Evolutionary conservation across 768 basidiomycete species (phyloP).

Genomic region (Tricholoma flavovirens): DNA sequence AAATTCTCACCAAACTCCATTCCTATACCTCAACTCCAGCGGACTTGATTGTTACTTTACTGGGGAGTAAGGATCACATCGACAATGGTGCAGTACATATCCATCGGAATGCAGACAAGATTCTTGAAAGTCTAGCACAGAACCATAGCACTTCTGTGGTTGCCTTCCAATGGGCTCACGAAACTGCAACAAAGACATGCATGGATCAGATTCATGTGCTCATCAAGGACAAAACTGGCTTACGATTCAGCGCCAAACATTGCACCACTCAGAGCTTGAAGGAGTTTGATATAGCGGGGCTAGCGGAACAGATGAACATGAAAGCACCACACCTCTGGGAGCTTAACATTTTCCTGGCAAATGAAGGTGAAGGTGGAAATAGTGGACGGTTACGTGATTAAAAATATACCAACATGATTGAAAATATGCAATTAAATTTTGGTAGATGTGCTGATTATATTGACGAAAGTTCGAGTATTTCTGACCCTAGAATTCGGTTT

Average conservation of each 20-base stretch:
- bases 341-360: not conserved
- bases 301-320: not conserved
- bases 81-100: not conserved
- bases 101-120: not conserved
- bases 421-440: too few species aligned
- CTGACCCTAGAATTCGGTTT: too few species aligned
- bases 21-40: not conserved
- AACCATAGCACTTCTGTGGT: not conserved
- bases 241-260: not conserved
- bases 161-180: not conserved
- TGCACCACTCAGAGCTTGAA: not conserved
- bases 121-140: not conserved
- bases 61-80: not conserved
- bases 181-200: not conserved
- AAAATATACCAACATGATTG: too few species aligned
- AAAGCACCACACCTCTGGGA: not conserved
- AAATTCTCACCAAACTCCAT: not conserved
- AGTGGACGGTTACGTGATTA: not conserved
- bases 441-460: not conserved
- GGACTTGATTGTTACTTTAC: not conserved
- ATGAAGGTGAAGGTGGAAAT: not conserved
- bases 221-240: not conserved
- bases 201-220: not conserved
- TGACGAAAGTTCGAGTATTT: too few species aligned
- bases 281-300: not conserved